Percentiles rank a stretch among this genome's conserved stretches.
phyloP scores from a whole-genome alignment of 108 stramenopile genomes.

The Skeletonema grethae region DNA sequence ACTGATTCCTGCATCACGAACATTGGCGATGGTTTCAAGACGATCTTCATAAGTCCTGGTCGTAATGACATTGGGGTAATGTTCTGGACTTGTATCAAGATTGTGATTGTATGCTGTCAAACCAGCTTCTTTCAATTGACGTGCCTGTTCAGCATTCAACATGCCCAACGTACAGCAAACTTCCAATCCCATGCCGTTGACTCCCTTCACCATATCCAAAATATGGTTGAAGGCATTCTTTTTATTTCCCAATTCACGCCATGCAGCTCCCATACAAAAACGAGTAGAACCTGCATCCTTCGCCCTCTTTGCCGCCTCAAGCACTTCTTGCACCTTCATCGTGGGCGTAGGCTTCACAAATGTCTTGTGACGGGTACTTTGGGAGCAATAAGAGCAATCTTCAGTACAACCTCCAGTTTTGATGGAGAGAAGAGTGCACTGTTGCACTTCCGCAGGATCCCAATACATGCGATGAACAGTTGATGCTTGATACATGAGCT shows the following conservation, averaged over 20 bases:
- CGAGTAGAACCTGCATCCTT: slow-evolving; percentile 97
- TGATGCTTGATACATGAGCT: slow-evolving; percentile 94
- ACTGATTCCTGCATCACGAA: slow-evolving; percentile 95
- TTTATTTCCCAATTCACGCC: slow-evolving; percentile 97
- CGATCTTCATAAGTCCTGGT: slow-evolving; percentile 96
- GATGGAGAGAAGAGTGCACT: slow-evolving; percentile 95
- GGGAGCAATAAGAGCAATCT: slow-evolving; percentile 97
- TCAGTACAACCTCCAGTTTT: slow-evolving; percentile 99
- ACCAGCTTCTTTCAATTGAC: slow-evolving; percentile 95
- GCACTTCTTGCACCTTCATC: slow-evolving; percentile 97
- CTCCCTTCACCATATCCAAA: slow-evolving; percentile 93
- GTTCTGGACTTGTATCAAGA: slow-evolving; percentile 95
- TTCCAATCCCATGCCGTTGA: slow-evolving; percentile 93
- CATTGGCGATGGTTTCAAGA: slow-evolving; percentile 93
- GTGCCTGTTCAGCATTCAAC: slow-evolving; percentile 94
- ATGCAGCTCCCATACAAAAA: slow-evolving; percentile 99
- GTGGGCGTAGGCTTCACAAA: slow-evolving; percentile 98
- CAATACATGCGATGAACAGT: slow-evolving; percentile 98
- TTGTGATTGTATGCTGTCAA: slow-evolving; percentile 99
- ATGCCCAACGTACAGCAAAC: slow-evolving; percentile 98
- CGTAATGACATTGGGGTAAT: slow-evolving; percentile 94
- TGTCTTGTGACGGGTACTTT: slow-evolving; percentile 94
- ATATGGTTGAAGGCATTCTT: slow-evolving; percentile 97
- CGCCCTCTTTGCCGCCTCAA: slow-evolving; percentile 91
- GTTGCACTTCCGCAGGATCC: slow-evolving; percentile 95